Conservation (phyloP, 352 stramenopile species). For the Globisporangium middletonii region DNA sequence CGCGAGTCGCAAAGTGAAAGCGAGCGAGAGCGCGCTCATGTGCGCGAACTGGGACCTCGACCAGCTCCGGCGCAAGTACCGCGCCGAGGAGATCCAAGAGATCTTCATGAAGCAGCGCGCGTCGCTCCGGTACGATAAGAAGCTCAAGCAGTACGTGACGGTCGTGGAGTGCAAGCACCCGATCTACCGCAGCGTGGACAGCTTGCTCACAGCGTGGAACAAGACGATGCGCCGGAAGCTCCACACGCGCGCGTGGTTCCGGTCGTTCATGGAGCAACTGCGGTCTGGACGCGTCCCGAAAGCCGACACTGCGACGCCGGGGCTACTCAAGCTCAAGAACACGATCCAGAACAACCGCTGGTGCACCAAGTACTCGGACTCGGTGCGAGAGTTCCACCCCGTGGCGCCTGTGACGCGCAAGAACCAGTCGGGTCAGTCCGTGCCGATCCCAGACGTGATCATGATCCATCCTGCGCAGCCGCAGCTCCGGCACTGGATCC, state of each 20-base stretch:
- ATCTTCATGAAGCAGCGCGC: conserved; percentile 87
- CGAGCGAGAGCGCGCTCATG: conserved; percentile 80
- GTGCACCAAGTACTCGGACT: conserved; percentile 57
- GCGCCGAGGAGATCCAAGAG: conserved; percentile 90
- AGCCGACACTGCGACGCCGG: conserved; percentile 26
- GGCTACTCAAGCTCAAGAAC: conserved; percentile 82
- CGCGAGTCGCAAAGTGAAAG: conserved; percentile 41
- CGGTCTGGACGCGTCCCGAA: conserved; percentile 50
- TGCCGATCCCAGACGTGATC: conserved; percentile 38
- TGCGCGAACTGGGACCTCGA: conserved; percentile 91
- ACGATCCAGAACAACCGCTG: conserved; percentile 74
- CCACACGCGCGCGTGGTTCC: conserved; percentile 84
- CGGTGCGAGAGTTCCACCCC: conserved; percentile 56
- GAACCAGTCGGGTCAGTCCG: conserved; percentile 34
- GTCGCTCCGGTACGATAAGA: conserved; percentile 83
- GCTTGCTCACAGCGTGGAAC: conserved; percentile 64
- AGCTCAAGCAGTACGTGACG: conserved; percentile 85
- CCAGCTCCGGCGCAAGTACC: conserved; percentile 79
- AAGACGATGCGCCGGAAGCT: conserved; percentile 85
- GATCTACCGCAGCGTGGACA: conserved; percentile 81
- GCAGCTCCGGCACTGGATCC: conserved; percentile 51
- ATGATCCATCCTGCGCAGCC: conserved; percentile 53
- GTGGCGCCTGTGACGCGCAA: conserved; percentile 79
- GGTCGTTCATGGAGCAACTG: conserved; percentile 87
- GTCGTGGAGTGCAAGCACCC: conserved; percentile 87